phyloP scores from a whole-genome alignment of 371 early-diverging fungal species.

The Mortierella sp. region DNA sequence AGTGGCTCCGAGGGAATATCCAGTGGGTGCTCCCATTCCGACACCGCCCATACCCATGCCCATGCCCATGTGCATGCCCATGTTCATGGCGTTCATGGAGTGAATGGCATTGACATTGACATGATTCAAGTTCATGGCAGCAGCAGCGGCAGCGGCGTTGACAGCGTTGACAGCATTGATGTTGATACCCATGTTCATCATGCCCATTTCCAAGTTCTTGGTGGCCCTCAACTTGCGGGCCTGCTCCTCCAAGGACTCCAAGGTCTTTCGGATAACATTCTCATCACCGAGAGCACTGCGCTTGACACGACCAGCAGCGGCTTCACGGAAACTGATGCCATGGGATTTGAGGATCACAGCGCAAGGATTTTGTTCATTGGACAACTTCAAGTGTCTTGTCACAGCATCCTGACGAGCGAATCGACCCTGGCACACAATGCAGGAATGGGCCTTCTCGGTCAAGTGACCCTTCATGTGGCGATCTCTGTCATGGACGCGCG shows the following conservation, averaged over 20 bases:
- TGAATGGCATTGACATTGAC: no score
- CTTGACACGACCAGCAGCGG: constrained; percentile 24
- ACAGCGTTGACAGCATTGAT: no score
- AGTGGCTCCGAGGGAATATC: no score
- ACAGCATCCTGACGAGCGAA: constrained; percentile 49
- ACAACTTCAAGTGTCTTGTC: constrained; percentile 30
- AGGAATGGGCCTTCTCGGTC: constrained; percentile 20
- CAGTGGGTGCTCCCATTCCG: no score
- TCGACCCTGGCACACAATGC: constrained; percentile 27
- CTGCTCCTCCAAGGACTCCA: constrained; percentile 23
- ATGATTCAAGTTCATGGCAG: no score
- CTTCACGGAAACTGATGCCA: constrained; percentile 18
- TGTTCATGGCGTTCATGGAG: no score
- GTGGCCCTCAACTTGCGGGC: constrained; percentile 12
- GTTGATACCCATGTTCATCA: constrained; percentile 6
- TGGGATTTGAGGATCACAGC: constrained; percentile 16
- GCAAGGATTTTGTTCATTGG: constrained; percentile 29
- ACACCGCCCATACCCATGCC: no score
- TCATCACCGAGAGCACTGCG: constrained; percentile 24
- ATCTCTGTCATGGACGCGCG: constrained; percentile 35
- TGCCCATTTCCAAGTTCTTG: constrained; percentile 14
- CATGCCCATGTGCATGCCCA: no score
- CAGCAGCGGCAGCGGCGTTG: no score
- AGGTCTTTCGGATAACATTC: constrained; percentile 1
- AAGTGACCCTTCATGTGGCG: constrained; percentile 28